Base-by-base conservation (phyloP, 73 alveolate species). In the Paraurostyla sp. region DNA sequence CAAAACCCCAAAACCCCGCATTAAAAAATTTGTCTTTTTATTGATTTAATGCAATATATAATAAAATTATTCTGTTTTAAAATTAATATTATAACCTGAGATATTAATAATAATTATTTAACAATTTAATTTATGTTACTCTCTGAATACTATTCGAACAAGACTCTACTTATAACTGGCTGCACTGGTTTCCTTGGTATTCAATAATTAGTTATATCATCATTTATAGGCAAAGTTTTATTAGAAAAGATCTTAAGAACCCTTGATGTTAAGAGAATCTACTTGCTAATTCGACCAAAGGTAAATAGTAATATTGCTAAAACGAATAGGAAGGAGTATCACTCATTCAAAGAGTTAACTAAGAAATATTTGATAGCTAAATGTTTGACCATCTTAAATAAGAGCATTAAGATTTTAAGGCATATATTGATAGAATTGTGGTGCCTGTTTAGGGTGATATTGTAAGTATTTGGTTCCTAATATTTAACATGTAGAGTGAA, bases 111-210 rank as follows among this genome's bases (percentile, higher is more conserved):
- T n/a, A n/a, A n/a, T n/a, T n/a, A n/a, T n/a, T n/a, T n/a, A n/a
- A n/a, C n/a, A n/a, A n/a, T n/a, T n/a, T n/a, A n/a, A n/a, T n/a
- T n/a, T n/a, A n/a, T n/a, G n/a, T n/a, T n/a, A n/a, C n/a, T n/a
- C n/a, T n/a, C n/a, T 41, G 91, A 88, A 20, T 88, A 6, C 76
- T 88, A 59, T 58, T 46, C 54, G 43, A 92, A 76, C 40, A 90
- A 90, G 36, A 90, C 87, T 35, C 16, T 90, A 48, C 56, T 91
- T 6, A 65, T 91, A 40, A 91, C 95, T n/a, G 95, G 95, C 20
- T 30, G 60, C 62, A 91, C 95, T 0, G 95, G 95, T 15, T 65
- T 89, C 36, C 27, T 80, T 20, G 94, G 92, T 89, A 76, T n/a
- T n/a, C 6, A 18, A 29, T 29, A 4, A 3, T 23, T 41, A 23